Base-by-base conservation (phyloP, 202 grass and related monocot species). In the Miscanthus sacchariflorus region DNA sequence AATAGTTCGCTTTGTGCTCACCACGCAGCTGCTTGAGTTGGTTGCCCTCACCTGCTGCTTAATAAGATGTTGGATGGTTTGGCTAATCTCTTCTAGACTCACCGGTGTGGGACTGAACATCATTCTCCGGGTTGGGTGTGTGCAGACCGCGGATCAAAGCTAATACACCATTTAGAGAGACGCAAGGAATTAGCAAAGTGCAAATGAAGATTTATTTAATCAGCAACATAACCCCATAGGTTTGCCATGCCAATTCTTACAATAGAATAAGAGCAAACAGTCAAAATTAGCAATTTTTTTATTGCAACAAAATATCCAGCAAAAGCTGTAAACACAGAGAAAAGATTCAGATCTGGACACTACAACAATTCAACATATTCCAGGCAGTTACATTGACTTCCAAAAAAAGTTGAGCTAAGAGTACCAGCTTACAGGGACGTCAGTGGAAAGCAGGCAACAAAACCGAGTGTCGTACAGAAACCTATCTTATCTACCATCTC, bases 1-100 rank as follows among this genome's bases (percentile, higher is more conserved):
- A 98, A 93, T 93, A 97, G 93, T 93, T 95, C 83, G 87, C 87
- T 95, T 14, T 95, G 93, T 85, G 89, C 85, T 68, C 93, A 81
- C 89, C 91, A 95, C 92, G 72, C 89, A 93, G 89, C 92, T 91
- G 86, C 90, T 45, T 45, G 43, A 45, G 43, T 12, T 44, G 2
- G 2, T 12, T 12, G 2, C 2, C 9, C 9, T 45, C 44, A 45
- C 44, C 2, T 12, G 44, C 9, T 12, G 2, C 44, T 3, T 45
- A 30, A 48, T 48, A 48, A 48, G 12, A 48, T 48, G 45, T 48
- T 48, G 45, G 44, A 45, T 45, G 44, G 11, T 30, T 45, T 45
- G 44, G 44, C 45, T 13, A 48, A 48, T 50, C 48, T 15, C 48
- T 15, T 50, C 3, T 14, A 1, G 12, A 50, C 13, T 15, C 4